A percentile compares a stretch with the other conserved stretches of the same genome.
phyloP scores from a whole-genome alignment of 208 protist genomes.

The Herpetomonas muscarum region DNA sequence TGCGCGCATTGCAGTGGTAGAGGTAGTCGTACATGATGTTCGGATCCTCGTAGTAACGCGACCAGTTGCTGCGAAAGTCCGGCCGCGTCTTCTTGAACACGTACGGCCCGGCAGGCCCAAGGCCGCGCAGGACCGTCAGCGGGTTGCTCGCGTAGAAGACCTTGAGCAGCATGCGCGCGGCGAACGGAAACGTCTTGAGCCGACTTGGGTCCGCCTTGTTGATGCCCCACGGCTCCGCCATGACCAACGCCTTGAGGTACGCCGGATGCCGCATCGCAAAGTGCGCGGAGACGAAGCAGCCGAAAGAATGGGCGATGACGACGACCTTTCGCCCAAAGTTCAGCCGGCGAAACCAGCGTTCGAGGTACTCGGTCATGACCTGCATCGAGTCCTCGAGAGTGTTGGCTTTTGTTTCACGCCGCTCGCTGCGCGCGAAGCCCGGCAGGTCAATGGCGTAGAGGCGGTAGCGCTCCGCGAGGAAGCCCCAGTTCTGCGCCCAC shows the following conservation, averaged over 20 bases:
- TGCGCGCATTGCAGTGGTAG: slow-evolving; percentile 70
- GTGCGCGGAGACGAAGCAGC: slow-evolving; percentile 39
- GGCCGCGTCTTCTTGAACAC: slow-evolving; percentile 38
- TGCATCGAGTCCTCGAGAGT: slow-evolving; percentile 35
- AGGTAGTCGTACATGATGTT: slow-evolving; percentile 63
- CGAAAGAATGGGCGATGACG: slow-evolving; percentile 60
- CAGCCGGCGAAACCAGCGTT: slow-evolving; percentile 35
- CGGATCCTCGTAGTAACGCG: slow-evolving; percentile 30
- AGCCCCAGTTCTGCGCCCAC: slow-evolving; percentile 67
- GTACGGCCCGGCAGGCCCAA: slow-evolving; percentile 41
- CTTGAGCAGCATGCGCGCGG: slow-evolving; percentile 16
- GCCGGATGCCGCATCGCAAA: slow-evolving; percentile 27
- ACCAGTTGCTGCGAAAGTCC: slow-evolving; percentile 53
- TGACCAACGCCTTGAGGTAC: slow-evolving; percentile 25
- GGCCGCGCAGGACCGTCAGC: slow-evolving; percentile 33
- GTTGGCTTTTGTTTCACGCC: slow-evolving; percentile 10
- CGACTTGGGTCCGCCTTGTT: slow-evolving; percentile 15
- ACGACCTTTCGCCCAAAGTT: slow-evolving; percentile 30
- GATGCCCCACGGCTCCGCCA: slow-evolving; percentile 68
- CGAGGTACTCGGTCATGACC: slow-evolving; percentile 28
- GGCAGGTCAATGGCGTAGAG: slow-evolving; percentile 62
- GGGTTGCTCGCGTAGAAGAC: slow-evolving; percentile 38
- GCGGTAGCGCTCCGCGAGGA: slow-evolving; percentile 32
- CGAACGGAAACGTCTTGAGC: slow-evolving; percentile 22
- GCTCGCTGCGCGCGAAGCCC: slow-evolving; percentile 52